Base-by-base conservation (phyloP, 2,329 filamentous ascomycete species). In the Scedosporium boydii region DNA sequence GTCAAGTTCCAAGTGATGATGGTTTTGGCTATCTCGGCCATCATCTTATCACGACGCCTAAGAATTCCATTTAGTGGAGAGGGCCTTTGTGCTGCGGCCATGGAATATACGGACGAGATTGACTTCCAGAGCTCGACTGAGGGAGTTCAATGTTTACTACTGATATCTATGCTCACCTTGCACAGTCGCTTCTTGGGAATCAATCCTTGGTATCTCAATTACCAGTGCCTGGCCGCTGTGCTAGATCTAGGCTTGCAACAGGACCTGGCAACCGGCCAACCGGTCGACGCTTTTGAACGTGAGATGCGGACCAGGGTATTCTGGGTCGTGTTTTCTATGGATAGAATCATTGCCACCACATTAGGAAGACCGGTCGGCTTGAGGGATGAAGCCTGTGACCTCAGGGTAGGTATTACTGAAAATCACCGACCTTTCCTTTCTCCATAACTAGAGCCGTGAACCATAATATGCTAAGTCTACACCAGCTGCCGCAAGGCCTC, bases 301-400 rank as follows among this genome's bases (percentile, higher is more conserved):
- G 81, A 84, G 64, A 79, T 83, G 75, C 71, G 82, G n/a, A 81
- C 80, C 0, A 71, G 81, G 2, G 76, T 83, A 4, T 84, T 84
- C 58, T 84, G 81, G 82, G 77, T 80, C 0, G 77, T 81, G 3
- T 80, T 81, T 27, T 78, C 73, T 0, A 71, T 84, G 3, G 81
- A 84, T 62, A 74, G 82, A 14, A 77, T 75, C 0, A 72, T 84
- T 41, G 78, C 78, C 2, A 84, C 80, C 0, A 83, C 82, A 70
- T 81, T 84, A 79, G 82, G 82, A 0, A 73, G 82, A 1, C 82
- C 82, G 0, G 81, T 84, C 59, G 81, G 81, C 0, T 66, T 84
- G 1, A 72, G 81, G 56, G 82, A 84, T 56, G 82, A 84, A 65
- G 81, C 79, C 0, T 82, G 81, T 48, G 81, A 83, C 16, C 70